Evolutionary conservation across 805 yeast genomes (phyloP).

Genomic region (Blastobotrys terrestris): DNA sequence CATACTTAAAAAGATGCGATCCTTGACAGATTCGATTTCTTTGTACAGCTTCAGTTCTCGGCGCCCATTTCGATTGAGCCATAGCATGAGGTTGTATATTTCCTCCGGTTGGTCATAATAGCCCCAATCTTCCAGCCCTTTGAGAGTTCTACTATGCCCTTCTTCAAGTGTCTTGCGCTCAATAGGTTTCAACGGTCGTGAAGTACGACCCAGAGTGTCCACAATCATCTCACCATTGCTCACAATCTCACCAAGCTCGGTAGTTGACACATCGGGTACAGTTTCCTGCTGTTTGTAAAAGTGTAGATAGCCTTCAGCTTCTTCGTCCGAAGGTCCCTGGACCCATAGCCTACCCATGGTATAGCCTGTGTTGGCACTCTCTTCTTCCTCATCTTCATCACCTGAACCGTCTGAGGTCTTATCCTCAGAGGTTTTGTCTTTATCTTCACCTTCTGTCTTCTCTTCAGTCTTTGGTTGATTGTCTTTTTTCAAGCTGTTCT

Average conservation of each 20-base stretch:
- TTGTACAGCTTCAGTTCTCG: slow-evolving; percentile 63
- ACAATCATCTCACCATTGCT: slow-evolving; percentile 1
- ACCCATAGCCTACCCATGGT: slow-evolving; percentile 84
- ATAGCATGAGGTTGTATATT: slow-evolving; percentile 46
- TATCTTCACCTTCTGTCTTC: slow-evolving; percentile 8
- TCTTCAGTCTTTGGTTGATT: slow-evolving; percentile 9
- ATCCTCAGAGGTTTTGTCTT: slow-evolving; percentile 11
- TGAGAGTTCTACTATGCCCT: slow-evolving; percentile 47
- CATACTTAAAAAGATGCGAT: slow-evolving; percentile 49
- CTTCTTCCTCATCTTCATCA: slow-evolving; percentile 37
- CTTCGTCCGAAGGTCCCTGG: slow-evolving; percentile 74
- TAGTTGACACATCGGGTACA: background rate
- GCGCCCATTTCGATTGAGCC: slow-evolving; percentile 71
- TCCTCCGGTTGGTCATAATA: slow-evolving; percentile 58
- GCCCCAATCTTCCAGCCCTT: slow-evolving; percentile 57
- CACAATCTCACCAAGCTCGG: slow-evolving; percentile 9
- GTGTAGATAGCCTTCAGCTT: slow-evolving; percentile 32
- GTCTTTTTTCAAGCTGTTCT: slow-evolving; percentile 3
- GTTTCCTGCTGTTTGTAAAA: background rate
- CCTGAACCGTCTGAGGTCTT: slow-evolving; percentile 39
- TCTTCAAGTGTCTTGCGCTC: slow-evolving; percentile 69
- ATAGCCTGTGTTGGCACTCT: slow-evolving; percentile 31
- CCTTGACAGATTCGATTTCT: slow-evolving; percentile 50
- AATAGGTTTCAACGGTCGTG: slow-evolving; percentile 2
- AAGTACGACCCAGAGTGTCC: slow-evolving; percentile 9